A percentile compares a stretch with the other conserved stretches of the same genome.
Evolutionary conservation across 83 land plant species (phyloP).

Genomic region (Picea abies): DNA sequence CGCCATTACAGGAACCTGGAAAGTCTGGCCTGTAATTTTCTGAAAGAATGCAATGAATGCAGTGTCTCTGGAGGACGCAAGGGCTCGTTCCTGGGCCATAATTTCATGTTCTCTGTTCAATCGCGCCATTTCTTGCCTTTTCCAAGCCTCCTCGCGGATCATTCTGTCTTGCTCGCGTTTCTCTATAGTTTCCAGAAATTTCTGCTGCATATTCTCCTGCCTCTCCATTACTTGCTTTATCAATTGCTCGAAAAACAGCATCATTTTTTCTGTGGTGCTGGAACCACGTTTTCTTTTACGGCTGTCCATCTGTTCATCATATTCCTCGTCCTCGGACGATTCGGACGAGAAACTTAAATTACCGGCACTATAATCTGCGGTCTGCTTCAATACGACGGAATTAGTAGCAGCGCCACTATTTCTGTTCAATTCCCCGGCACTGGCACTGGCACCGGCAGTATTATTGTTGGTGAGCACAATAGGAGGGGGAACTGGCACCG

Average conservation of each 20-base stretch:
- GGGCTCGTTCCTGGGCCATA: conserved; percentile 67
- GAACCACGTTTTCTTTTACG: conserved; percentile 17
- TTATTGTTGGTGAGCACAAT: conserved; percentile 15
- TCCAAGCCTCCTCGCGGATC: conserved; percentile 83
- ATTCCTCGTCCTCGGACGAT: conserved; percentile 32
- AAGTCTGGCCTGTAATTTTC: conserved; percentile 59
- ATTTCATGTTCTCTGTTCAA: conserved; percentile 68
- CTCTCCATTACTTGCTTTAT: conserved; percentile 74
- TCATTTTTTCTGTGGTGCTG: conserved; percentile 36
- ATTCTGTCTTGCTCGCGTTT: conserved; percentile 74
- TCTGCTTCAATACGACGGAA: conserved; percentile 3
- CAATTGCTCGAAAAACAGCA: conserved; percentile 56
- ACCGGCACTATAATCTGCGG: conserved; percentile 12
- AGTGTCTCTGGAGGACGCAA: conserved; percentile 77
- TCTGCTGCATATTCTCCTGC: conserved; percentile 79
- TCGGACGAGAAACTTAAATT: conserved; percentile 20
- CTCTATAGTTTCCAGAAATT: conserved; percentile 81
- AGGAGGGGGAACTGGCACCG: conserved; percentile 2
- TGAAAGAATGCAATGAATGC: conserved; percentile 79
- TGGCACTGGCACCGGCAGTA: conserved; percentile 1
- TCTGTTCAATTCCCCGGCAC: conserved; percentile 19
- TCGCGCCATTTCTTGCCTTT: conserved; percentile 68
- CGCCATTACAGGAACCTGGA: conserved; percentile 25
- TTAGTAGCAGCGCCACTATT: conserved; percentile 27
- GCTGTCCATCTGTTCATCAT: conserved; percentile 13